Conservation (phyloP, 306 rosid genomes). For the Abrus precatorius region DNA sequence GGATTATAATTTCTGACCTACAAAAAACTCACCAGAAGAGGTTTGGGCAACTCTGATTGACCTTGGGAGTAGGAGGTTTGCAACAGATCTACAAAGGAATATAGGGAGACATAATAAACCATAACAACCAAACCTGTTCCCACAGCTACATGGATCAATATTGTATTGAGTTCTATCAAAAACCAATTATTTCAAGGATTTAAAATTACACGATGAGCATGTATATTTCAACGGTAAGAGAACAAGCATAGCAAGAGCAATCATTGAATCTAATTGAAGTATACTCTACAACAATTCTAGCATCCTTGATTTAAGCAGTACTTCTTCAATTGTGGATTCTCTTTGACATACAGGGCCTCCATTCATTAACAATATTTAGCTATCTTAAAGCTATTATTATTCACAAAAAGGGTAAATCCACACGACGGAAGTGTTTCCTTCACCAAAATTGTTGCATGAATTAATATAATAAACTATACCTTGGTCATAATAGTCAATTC, state of each 20-base stretch:
- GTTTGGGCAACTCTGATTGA: conserved; percentile 33
- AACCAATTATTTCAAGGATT: background rate
- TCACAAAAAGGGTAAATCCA: background rate
- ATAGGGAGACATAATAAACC: conserved; percentile 3
- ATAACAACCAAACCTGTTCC: background rate
- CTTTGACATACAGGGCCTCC: background rate
- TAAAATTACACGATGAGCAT: no score
- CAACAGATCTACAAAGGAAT: conserved; percentile 24
- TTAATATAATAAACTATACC: conserved; percentile 6
- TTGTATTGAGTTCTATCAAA: background rate
- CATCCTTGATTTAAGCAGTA: background rate
- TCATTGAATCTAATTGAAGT: background rate
- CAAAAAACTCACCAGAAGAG: conserved; percentile 44
- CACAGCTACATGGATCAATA: background rate
- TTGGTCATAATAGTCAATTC: conserved; percentile 26
- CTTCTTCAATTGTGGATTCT: background rate
- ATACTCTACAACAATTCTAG: background rate
- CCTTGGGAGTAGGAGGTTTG: conserved; percentile 37
- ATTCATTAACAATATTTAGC: background rate
- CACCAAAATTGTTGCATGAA: background rate
- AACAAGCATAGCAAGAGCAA: no score
- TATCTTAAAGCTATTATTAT: background rate
- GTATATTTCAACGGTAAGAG: no score
- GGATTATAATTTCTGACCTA: background rate
- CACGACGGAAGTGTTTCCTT: background rate